These are phyloP conservation scores for Euphrasia confusa DNA, from an alignment of 257 asterid species.

Conservation along the genomic window DNA sequence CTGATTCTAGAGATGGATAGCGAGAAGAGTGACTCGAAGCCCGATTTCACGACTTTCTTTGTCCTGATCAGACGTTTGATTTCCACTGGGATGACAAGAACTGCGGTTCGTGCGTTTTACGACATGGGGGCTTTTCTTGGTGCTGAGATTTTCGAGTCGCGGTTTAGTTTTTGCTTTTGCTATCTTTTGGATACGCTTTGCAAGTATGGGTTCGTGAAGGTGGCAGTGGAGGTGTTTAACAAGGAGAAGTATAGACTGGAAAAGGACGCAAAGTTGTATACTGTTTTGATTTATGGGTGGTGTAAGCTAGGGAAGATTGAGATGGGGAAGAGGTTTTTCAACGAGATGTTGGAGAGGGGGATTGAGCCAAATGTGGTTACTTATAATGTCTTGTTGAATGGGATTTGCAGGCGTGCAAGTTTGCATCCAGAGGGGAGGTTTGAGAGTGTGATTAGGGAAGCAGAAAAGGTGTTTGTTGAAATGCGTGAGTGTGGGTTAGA, in stretches of 20 bases:
- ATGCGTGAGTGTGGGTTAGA: slow-evolving; percentile 68
- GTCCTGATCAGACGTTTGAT: slow-evolving; percentile 61
- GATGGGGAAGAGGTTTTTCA: slow-evolving; percentile 60
- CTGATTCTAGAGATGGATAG: slow-evolving; percentile 62
- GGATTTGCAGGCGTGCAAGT: slow-evolving; percentile 79
- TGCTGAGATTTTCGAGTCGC: slow-evolving; percentile 25
- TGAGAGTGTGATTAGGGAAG: slow-evolving; percentile 65
- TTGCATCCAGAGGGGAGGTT: slow-evolving; percentile 72
- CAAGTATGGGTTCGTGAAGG: slow-evolving; percentile 76
- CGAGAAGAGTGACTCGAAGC: slow-evolving; percentile 30
- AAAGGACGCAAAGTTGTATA: slow-evolving; percentile 52
- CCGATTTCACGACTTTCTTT: slow-evolving; percentile 73
- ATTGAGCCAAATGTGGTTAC: slow-evolving; percentile 70
- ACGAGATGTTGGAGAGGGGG: slow-evolving; percentile 69
- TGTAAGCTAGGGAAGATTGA: slow-evolving; percentile 63
- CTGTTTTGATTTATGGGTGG: slow-evolving; percentile 82
- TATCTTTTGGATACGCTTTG: slow-evolving; percentile 81
- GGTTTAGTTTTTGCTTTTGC: slow-evolving; percentile 40
- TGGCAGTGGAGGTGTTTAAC: slow-evolving; percentile 73
- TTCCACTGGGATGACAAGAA: slow-evolving; percentile 64
- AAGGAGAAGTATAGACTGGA: slow-evolving; percentile 65
- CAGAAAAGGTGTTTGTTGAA: slow-evolving; percentile 60
- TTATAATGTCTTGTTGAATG: slow-evolving; percentile 70
- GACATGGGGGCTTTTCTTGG: slow-evolving; percentile 66
- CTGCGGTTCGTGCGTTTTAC: slow-evolving; percentile 64